A percentile compares a stretch with the other conserved stretches of the same genome.
phyloP scores from a whole-genome alignment of 805 yeast genomes.

The Candida railenensis region DNA sequence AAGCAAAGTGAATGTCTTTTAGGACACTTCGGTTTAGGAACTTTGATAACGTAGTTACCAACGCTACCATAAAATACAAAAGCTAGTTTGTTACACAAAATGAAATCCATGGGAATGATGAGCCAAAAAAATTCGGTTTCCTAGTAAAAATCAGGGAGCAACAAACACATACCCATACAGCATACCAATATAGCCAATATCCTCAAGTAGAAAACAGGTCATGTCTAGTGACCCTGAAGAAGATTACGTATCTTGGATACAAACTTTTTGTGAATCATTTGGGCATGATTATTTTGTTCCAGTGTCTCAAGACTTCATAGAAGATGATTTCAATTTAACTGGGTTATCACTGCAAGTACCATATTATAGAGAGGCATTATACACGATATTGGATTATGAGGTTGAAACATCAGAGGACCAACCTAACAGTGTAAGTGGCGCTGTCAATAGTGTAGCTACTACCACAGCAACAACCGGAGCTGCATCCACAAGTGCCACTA shows the following conservation, averaged over 20 bases:
- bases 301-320: conserved; percentile 88
- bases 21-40: too few species aligned
- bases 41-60: too few species aligned
- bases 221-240: conserved; percentile 48
- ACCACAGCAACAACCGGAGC: conserved; percentile 5
- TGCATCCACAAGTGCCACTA: conserved; percentile 18
- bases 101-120: neutral
- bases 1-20: too few species aligned
- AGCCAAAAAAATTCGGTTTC: neutral
- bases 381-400: conserved; percentile 85
- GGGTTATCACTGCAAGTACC: conserved; percentile 86
- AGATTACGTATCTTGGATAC: conserved; percentile 76
- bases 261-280: conserved; percentile 71
- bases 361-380: conserved; percentile 86
- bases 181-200: neutral
- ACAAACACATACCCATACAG: neutral
- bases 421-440: conserved; percentile 11
- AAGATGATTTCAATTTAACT: conserved; percentile 94
- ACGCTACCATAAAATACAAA: too few species aligned
- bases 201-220: neutral
- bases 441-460: conserved; percentile 3
- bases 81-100: conserved; percentile 7
- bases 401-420: conserved; percentile 44
- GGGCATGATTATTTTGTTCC: conserved; percentile 92
- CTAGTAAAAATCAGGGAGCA: neutral